phyloP scores from a whole-genome alignment of 768 basidiomycete genomes.

The Tricholoma matsutake region DNA sequence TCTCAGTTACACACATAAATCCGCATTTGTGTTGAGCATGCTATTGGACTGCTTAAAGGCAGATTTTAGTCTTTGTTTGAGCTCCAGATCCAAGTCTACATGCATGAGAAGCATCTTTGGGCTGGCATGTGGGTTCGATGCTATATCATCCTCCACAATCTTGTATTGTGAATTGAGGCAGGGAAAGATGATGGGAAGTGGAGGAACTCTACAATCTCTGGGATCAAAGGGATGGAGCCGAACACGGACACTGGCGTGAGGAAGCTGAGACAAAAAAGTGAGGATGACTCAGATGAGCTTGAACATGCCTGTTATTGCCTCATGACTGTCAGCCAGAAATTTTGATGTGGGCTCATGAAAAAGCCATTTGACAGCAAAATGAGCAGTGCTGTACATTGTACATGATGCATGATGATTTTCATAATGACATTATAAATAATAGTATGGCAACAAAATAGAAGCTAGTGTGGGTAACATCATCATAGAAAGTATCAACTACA shows the following conservation, averaged over 20 bases:
- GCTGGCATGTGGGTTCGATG: conserved; percentile 14
- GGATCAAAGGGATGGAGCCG: not conserved
- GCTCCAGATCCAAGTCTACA: conserved; percentile 14
- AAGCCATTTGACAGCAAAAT: not conserved
- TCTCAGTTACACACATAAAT: conserved; percentile 7
- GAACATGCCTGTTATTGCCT: not conserved
- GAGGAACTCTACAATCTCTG: not conserved
- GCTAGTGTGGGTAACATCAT: not conserved
- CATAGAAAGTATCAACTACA: not conserved
- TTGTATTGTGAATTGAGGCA: conserved; percentile 12
- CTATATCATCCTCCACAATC: conserved; percentile 19
- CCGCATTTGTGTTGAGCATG: conserved; percentile 20
- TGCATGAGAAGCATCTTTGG: conserved; percentile 10
- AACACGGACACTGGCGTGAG: not conserved
- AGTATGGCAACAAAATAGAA: not conserved
- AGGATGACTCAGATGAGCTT: not conserved
- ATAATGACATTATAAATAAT: too few relatives aligned
- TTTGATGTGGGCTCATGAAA: not conserved
- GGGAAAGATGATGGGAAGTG: not conserved
- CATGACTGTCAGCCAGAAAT: not conserved
- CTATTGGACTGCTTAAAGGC: conserved; percentile 26
- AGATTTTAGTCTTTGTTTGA: conserved; percentile 22
- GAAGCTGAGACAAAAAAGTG: not conserved
- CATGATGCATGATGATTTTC: not conserved
- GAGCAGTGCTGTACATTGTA: not conserved